Conservation (phyloP, 2,329 filamentous ascomycete species). For the Alternaria atra region DNA sequence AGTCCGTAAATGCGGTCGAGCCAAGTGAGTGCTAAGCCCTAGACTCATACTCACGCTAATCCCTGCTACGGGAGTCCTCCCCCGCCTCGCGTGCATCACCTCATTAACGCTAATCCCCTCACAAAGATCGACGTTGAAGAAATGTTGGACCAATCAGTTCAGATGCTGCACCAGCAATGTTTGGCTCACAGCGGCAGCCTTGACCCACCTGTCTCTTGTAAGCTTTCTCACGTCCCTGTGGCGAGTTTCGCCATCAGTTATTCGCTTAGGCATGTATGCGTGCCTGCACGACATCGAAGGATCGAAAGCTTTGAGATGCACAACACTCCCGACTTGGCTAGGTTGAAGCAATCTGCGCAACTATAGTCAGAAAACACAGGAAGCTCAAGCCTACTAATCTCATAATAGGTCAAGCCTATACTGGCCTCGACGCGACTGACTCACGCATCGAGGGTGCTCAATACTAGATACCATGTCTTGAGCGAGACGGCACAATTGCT, state of each 20-base stretch:
- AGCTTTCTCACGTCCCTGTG: slow-evolving; percentile 8
- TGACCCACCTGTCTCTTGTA: slow-evolving; percentile 13
- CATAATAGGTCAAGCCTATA: neutral
- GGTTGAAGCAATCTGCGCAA: slow-evolving; percentile 7
- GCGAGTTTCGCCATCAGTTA: slow-evolving; percentile 8
- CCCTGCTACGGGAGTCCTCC: slow-evolving; percentile 25
- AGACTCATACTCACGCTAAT: slow-evolving; percentile 9
- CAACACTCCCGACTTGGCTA: slow-evolving; percentile 11
- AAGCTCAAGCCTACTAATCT: neutral
- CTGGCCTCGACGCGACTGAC: neutral
- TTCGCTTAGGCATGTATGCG: slow-evolving; percentile 28
- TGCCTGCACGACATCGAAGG: slow-evolving; percentile 20
- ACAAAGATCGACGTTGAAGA: slow-evolving; percentile 22
- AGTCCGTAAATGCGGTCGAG: slow-evolving; percentile 20
- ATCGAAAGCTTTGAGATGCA: slow-evolving; percentile 17
- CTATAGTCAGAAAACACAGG: neutral
- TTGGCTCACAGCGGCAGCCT: slow-evolving; percentile 16
- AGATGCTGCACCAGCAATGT: slow-evolving; percentile 17
- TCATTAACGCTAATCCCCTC: slow-evolving; percentile 20
- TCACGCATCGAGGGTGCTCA: neutral
- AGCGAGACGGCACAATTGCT: neutral
- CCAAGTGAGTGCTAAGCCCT: slow-evolving; percentile 21
- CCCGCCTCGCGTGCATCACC: slow-evolving; percentile 22
- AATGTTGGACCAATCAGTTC: slow-evolving; percentile 24
- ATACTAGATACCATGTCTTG: neutral